Evolutionary conservation across 352 stramenopile genomes (phyloP), one percentile per base, ranked within the genome.

Genomic region (Globisporangium barbulae): DNA sequence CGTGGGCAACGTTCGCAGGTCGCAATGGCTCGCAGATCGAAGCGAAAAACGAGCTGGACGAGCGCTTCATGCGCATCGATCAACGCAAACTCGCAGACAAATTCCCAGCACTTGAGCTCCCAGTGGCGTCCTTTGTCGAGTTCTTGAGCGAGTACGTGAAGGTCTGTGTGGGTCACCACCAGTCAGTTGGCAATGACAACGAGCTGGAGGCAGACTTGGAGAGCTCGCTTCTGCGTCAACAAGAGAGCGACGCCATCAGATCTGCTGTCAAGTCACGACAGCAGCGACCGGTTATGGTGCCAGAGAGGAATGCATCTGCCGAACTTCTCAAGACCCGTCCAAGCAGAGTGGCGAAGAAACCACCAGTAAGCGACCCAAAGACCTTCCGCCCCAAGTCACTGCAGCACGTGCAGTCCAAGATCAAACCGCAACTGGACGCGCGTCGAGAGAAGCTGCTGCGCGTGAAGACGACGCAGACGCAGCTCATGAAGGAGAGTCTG

Each of bases 381-480:
- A 17, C 8, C 1, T 0, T 25, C 31, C 59, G 48, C 15, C 61
- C 62, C 2, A 68, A 52, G 10, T 70, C 71, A 2, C 64, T 85
- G 19, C 69, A 78, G 55, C 59, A 79, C 37, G 74, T 90, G 1
- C 59, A 70, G 33, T 91, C 81, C 10, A 91, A 87, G 68, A 76
- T 93, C 61, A 81, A 89, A 48, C 75, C 78, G 3, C 78, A 89
- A 15, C 53, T 91, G n/a, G 59, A 81, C 30, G 71, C 73, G 2
- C 66, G 69, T 2, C 78, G 77, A 5, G 72, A 89, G 9, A 90
- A 87, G 37, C 41, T 91, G 3, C 65, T 91, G 37, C 85, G 85
- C 13, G 77, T 93, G 37, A 87, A 89, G 58, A 94, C 91, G 61
- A 93, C 72, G 1, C 83, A 91, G 59, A 81, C 82, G 30, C 85